Base-by-base conservation (phyloP, 1,139 yeast genomes). In the Debaryomyces sp. region DNA sequence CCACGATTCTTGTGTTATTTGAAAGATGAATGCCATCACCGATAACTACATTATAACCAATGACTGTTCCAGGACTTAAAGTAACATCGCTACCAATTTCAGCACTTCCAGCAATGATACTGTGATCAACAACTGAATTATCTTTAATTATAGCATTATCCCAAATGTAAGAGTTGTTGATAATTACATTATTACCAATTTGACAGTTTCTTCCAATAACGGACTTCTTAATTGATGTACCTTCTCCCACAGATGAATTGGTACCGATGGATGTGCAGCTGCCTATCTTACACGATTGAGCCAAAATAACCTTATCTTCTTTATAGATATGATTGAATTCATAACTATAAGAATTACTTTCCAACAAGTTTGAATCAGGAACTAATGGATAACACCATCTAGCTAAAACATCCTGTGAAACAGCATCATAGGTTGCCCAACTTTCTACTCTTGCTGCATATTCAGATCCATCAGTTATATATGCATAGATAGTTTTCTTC, bases 401-500 rank as follows among this genome's bases (percentile, higher is more conserved):
- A 23, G 92, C 91, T 49, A 94, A 74, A 34, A 92, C 81, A 64
- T 94, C 98, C 65, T 89, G 94, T n/a, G 95, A 82, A 15, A 94
- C 83, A 6, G 96, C 94, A 63, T 88, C 92, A 64, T 91, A 95
- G 1, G 98, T 89, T 59, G 89, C 90, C 84, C 95, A 86, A 63
- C 94, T 87, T 62, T 92, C 96, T 7, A 91, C 98, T 66, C 99
- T 82, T 1, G 96, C 95, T 21, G 97, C 96, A 64, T 91, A 92
- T 54, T 74, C 80, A 51, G 87, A 84, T 47, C 85, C 85, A 50
- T 82, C 82, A 56, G 82, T 74, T 40, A 92, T 82, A 62, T 90
- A 91, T 0, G 96, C 89, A 66, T 94, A 94, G 37, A 94, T 89
- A 50, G 95, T 89, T 64, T 94, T 94, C 56, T 92, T 94, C 58